Evolutionary conservation across 305 asterid species (phyloP).

Genomic region (Salvia sclarea): DNA sequence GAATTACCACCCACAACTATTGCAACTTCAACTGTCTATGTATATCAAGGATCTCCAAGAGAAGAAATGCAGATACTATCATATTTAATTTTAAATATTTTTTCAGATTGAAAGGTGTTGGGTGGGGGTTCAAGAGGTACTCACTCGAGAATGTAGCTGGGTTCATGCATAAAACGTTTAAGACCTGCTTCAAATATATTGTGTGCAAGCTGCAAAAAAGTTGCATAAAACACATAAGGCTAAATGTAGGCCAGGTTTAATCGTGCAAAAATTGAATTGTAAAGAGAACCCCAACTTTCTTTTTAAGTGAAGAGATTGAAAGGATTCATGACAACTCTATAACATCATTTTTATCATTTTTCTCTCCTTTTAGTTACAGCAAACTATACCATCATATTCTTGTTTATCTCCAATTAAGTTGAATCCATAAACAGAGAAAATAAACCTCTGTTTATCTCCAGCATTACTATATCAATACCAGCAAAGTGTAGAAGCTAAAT

Average conservation of each 20-base stretch:
- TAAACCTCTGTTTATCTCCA: not conserved
- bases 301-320: not conserved
- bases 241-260: not conserved
- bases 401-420: not conserved
- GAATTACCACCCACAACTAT: not conserved
- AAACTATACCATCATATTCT: not conserved
- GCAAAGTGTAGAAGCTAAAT: conserved; percentile 21
- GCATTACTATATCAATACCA: conserved; percentile 2
- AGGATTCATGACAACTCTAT: not conserved
- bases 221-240: conserved; percentile 3
- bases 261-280: not conserved
- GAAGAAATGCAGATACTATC: conserved; percentile 1
- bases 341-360: not conserved
- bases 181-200: conserved; percentile 88
- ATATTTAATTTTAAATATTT: not conserved
- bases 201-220: conserved; percentile 74
- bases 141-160: conserved; percentile 94
- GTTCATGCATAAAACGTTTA: conserved; percentile 94
- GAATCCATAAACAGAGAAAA: not conserved
- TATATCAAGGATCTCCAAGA: conserved; percentile 27
- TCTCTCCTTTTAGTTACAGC: not conserved
- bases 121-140: conserved; percentile 35
- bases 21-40: not conserved
- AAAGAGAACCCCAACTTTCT: not conserved
- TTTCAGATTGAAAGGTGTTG: not conserved